Percentiles rank a stretch among this genome's conserved stretches.
Conservation (phyloP, 306 rosid genomes). For the Nissolia schottii region DNA sequence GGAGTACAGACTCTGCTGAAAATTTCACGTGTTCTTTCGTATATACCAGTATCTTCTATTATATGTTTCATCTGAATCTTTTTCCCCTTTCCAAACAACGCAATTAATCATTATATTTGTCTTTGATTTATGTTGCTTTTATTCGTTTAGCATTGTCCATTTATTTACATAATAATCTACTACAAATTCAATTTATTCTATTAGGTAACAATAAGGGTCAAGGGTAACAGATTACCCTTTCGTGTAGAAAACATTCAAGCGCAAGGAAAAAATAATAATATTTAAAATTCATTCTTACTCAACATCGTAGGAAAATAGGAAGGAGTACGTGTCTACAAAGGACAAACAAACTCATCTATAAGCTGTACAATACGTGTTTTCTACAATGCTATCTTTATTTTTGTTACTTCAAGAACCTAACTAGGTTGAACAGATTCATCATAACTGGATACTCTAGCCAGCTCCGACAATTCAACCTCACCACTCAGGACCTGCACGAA, state of each 20-base stretch:
- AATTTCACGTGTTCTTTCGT: no score
- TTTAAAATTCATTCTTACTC: neutral
- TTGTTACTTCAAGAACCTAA: constrained; percentile 10
- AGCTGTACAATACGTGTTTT: constrained; percentile 24
- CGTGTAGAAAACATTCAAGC: neutral
- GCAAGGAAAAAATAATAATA: neutral
- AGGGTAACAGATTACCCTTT: neutral
- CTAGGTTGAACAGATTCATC: constrained; percentile 40
- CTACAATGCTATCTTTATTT: neutral
- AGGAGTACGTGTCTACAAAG: neutral
- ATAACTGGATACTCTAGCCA: constrained; percentile 60
- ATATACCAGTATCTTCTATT: no score
- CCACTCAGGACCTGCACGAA: constrained; percentile 67
- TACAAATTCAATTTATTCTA: neutral
- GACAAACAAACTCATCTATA: constrained; percentile 15
- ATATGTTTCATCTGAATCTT: neutral
- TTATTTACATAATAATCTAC: neutral
- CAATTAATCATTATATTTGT: neutral
- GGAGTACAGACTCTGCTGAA: no score
- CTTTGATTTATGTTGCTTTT: neutral
- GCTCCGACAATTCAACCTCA: constrained; percentile 56
- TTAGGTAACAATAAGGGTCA: neutral
- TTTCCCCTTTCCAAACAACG: neutral
- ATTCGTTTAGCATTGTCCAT: neutral
- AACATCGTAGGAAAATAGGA: neutral